These are phyloP conservation scores for Auriculariales sp. DNA, from an alignment of 768 basidiomycete genomes.

Conservation along the genomic window DNA sequence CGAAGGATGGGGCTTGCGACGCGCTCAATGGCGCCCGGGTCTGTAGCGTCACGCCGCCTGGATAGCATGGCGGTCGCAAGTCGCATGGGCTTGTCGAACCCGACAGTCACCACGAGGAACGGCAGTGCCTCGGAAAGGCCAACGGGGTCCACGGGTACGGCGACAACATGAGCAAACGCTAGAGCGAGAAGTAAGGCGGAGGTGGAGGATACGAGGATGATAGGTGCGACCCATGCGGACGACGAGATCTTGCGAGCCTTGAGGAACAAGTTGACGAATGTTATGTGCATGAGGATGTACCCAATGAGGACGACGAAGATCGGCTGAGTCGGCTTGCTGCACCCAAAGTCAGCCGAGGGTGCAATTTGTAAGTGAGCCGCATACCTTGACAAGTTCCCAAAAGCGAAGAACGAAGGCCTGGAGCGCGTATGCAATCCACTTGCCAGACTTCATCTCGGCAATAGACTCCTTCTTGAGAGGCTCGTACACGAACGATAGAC, in stretches of 20 bases:
- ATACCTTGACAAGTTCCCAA: slow-evolving; percentile 71
- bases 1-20: slow-evolving; percentile 77
- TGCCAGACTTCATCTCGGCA: slow-evolving; percentile 62
- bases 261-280: slow-evolving; percentile 82
- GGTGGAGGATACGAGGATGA: slow-evolving; percentile 66
- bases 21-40: slow-evolving; percentile 61
- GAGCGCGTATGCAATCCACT: slow-evolving; percentile 83
- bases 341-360: slow-evolving; percentile 8
- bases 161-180: slow-evolving; percentile 56
- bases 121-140: slow-evolving; percentile 90
- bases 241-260: slow-evolving; percentile 76
- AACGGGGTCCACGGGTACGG: slow-evolving; percentile 84
- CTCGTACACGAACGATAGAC: slow-evolving; percentile 39
- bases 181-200: slow-evolving; percentile 78
- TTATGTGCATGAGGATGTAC: slow-evolving; percentile 89
- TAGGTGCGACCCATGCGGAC: slow-evolving; percentile 56
- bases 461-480: slow-evolving; percentile 35
- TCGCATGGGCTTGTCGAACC: slow-evolving; percentile 93
- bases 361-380: neutral
- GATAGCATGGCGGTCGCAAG: slow-evolving; percentile 82
- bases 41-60: slow-evolving; percentile 71
- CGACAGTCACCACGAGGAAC: slow-evolving; percentile 93
- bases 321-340: slow-evolving; percentile 89
- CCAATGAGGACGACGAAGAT: slow-evolving; percentile 89
- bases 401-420: slow-evolving; percentile 64